Conservation (phyloP, 225 moss, liverwort and hornwort species). For the Marchantia polymorpha region DNA sequence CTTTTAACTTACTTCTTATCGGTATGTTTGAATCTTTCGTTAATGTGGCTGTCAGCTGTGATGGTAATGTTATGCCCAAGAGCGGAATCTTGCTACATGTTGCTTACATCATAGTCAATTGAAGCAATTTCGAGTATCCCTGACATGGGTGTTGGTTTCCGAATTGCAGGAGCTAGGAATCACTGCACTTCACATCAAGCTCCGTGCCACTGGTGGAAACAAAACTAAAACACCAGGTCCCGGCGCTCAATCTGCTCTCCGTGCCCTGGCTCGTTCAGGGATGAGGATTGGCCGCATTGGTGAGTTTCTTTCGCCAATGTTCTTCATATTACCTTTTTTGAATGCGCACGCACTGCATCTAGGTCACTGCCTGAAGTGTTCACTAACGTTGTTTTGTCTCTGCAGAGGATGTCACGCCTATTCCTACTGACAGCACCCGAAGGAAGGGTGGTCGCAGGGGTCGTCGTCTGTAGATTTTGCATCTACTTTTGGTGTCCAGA, state of each 20-base stretch:
- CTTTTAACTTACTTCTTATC: no score
- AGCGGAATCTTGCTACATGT: no score
- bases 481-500: not conserved
- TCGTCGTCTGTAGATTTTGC: constrained; percentile 53
- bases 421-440: constrained; percentile 83
- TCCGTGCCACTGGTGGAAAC: constrained; percentile 84
- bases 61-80: no score
- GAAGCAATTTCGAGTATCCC: no score
- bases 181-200: constrained; percentile 90
- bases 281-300: constrained; percentile 93
- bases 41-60: no score
- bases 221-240: constrained; percentile 96
- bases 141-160: no score
- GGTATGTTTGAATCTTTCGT: no score
- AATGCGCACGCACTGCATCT: no score
- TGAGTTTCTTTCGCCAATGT: constrained; percentile 5
- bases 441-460: constrained; percentile 90
- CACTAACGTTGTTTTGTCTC: not conserved
- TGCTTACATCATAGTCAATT: no score
- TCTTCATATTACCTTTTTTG: no score
- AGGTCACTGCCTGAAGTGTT: not conserved
- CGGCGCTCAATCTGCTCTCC: constrained; percentile 89
- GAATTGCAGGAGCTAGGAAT: constrained; percentile 69
- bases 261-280: constrained; percentile 84
- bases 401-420: constrained; percentile 87